phyloP scores from a whole-genome alignment of 139 green algal species.

The Chlorella sp. region DNA sequence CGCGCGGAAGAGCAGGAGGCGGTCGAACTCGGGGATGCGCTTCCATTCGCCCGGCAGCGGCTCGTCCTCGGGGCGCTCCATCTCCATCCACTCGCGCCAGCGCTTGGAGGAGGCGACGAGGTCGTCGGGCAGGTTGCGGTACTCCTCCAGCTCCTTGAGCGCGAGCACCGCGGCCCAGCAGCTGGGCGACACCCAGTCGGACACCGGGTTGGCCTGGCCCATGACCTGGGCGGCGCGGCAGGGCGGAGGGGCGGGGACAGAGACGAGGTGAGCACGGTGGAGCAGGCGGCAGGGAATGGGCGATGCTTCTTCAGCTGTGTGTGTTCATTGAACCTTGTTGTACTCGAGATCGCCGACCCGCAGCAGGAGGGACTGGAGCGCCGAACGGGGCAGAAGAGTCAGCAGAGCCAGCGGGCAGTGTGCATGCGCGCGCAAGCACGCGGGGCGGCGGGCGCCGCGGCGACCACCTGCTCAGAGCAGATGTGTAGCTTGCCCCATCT shows the following conservation, averaged over 20 bases:
- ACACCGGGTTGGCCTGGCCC: conserved; percentile 76
- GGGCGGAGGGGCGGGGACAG: background rate
- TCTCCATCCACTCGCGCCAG: conserved; percentile 92
- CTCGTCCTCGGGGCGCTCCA: conserved; percentile 89
- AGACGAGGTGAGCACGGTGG: background rate
- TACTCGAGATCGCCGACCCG: no score
- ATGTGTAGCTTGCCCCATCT: no score
- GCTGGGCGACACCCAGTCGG: conserved; percentile 78
- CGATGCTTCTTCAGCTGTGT: no score
- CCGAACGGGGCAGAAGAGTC: no score
- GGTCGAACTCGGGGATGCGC: conserved; percentile 84
- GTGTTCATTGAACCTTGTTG: no score
- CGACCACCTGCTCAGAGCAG: no score
- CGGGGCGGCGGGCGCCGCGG: no score
- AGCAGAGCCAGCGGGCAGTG: no score
- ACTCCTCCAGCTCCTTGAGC: conserved; percentile 83
- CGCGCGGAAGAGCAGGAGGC: conserved; percentile 80
- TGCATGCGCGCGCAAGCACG: no score
- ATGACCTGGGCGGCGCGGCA: conserved; percentile 51
- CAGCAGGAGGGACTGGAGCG: no score
- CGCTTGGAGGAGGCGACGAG: conserved; percentile 80
- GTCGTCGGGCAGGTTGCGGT: conserved; percentile 80
- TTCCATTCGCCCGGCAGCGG: conserved; percentile 92
- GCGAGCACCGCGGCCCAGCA: conserved; percentile 62
- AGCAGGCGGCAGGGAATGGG: no score